A percentile compares a stretch with the other conserved stretches of the same genome.
Conservation (phyloP, 2,329 filamentous ascomycete species). For the Malbranchea cinnamomea region DNA sequence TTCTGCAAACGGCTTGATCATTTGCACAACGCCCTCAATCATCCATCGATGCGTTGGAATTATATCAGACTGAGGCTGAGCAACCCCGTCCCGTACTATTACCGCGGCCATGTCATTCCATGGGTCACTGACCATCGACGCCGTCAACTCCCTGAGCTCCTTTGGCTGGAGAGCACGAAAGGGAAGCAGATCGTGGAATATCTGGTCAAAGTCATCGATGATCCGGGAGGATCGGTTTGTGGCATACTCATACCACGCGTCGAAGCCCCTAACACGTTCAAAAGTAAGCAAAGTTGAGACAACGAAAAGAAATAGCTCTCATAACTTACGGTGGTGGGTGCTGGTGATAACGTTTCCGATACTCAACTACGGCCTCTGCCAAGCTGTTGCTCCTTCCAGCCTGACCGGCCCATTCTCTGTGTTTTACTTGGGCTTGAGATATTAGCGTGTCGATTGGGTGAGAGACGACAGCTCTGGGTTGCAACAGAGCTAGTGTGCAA, state of each 20-base stretch:
- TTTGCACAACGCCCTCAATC: slow-evolving; percentile 37
- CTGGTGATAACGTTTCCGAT: slow-evolving; percentile 37
- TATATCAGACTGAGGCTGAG: slow-evolving; percentile 35
- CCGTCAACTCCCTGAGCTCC: slow-evolving; percentile 38
- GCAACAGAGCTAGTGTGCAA: slow-evolving; percentile 25
- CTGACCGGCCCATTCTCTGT: slow-evolving; percentile 35
- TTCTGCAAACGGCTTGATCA: slow-evolving; percentile 40
- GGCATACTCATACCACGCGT: slow-evolving; percentile 45
- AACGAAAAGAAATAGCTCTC: slow-evolving; percentile 2
- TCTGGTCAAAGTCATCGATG: slow-evolving; percentile 47
- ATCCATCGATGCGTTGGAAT: slow-evolving; percentile 44
- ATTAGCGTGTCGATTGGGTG: slow-evolving; percentile 44
- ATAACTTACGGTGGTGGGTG: slow-evolving; percentile 39
- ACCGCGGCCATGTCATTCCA: slow-evolving; percentile 43
- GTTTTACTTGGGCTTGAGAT: slow-evolving; percentile 32
- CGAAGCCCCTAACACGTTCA: slow-evolving; percentile 30
- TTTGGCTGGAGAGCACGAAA: slow-evolving; percentile 39
- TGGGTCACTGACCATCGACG: slow-evolving; percentile 37
- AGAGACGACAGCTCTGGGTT: slow-evolving; percentile 24
- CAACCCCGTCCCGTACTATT: slow-evolving; percentile 39
- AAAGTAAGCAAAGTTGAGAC: slow-evolving; percentile 5
- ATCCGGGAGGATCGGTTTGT: slow-evolving; percentile 35
- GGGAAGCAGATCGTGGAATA: slow-evolving; percentile 40
- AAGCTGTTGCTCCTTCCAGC: slow-evolving; percentile 35
- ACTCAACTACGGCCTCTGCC: slow-evolving; percentile 35